Evolutionary conservation across 345 rosid genomes (phyloP), one percentile per base, ranked within the genome.

Genomic region (Camelina sativa): DNA sequence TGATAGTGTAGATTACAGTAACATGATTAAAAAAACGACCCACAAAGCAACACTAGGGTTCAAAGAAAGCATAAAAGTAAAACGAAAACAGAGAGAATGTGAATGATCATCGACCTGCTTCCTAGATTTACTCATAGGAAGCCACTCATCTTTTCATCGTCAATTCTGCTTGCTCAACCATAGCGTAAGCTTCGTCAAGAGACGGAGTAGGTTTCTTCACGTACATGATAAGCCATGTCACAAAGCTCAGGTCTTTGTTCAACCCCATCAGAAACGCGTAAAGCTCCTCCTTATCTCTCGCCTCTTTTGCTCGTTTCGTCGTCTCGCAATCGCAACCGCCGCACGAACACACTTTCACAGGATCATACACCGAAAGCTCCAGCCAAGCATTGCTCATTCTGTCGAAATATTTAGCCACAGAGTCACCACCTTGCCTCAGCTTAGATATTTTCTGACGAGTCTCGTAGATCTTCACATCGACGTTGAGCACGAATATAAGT

Each of bases 311-410:
- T 38, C 13, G 61, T 67, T 52, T 37, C 1, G 16, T 25, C 10
- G 4, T 8, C n/a, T 67, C 37, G 71, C 60, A 67, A 12, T 1
- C 2, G 28, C 55, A 51, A 51, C 76, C 69, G 1, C 69, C 54
- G 32, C 76, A 72, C 1, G 19, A 13, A 53, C 76, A 62, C 70
- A 13, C 6, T 8, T 22, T 7, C 32, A 11, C 11, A 1, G 63
- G 76, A 63, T 41, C 76, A 13, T 62, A 73, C 47, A 53, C 76
- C n/a, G 54, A 12, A 16, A 62, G 10, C 12, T 72, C 69, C 32
- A 35, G 0, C 69, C 62, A 72, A 62, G 46, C 76, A 1, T 3
- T 12, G 4, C 0, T 52, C 32, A 72, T 1, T 40, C 12, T 40
- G 15, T 20, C 4, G 20, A 9, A 19, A 48, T 60, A 71, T 0